These are phyloP conservation scores for Rutstroemia sydowiana DNA, from an alignment of 2,329 filamentous ascomycete genomes.

Conservation along the genomic window DNA sequence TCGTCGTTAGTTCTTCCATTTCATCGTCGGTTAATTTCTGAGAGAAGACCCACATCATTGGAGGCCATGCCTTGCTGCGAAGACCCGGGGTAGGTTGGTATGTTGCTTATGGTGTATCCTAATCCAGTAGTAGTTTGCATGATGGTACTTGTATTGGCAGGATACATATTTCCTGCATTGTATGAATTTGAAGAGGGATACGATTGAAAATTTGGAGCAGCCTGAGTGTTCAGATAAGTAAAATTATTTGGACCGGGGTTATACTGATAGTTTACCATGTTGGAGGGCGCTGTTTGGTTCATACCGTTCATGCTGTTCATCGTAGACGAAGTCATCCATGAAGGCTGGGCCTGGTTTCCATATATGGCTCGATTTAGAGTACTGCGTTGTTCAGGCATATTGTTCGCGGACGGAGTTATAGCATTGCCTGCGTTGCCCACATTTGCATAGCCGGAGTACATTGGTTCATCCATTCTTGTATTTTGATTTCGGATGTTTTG, in stretches of 20 bases:
- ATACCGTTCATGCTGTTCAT: not conserved
- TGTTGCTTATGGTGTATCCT: conserved; percentile 4
- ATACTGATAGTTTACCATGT: not conserved
- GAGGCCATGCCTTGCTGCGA: not conserved
- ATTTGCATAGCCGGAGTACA: conserved; percentile 14
- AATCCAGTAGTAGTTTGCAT: not conserved
- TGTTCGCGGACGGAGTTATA: not conserved
- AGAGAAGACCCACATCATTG: conserved; percentile 18
- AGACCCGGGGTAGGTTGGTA: not conserved
- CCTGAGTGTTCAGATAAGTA: conserved; percentile 2
- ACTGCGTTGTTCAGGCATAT: not conserved
- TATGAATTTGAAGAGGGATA: not conserved
- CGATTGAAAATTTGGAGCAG: not conserved
- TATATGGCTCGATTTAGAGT: conserved; percentile 14
- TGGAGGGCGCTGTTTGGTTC: not conserved
- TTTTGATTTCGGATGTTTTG: not conserved
- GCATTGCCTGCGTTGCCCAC: conserved; percentile 12
- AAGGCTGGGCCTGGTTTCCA: conserved; percentile 24
- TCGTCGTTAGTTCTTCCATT: conserved; percentile 34
- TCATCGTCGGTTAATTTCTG: conserved; percentile 32
- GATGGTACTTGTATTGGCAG: not conserved
- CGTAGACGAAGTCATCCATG: conserved; percentile 13
- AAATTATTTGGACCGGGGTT: not conserved
- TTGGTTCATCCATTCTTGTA: not conserved
- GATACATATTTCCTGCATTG: not conserved